These are phyloP conservation scores for Neocucurbitaria cava DNA, from an alignment of 2,329 filamentous ascomycete species.

Conservation along the genomic window DNA sequence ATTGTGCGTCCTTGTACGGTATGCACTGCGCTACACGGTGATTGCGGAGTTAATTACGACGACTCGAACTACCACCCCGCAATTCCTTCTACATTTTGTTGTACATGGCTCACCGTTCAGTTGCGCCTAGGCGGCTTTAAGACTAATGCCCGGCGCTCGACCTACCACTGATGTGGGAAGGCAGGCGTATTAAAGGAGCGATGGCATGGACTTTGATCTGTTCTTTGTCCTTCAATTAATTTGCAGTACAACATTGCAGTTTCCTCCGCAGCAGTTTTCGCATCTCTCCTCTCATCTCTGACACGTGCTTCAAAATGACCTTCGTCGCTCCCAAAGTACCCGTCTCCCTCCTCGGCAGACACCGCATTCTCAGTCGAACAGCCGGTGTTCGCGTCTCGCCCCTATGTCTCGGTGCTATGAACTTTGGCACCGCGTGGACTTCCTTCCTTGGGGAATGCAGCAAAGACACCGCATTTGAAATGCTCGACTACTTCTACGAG, in stretches of 20 bases:
- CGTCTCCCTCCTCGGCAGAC: slow-evolving; percentile 65
- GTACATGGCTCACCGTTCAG: not conserved
- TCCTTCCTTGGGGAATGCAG: slow-evolving; percentile 69
- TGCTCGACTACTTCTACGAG: slow-evolving; percentile 72
- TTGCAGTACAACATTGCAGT: not conserved
- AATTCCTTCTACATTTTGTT: not conserved
- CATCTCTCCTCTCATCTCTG: not conserved
- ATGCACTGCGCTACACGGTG: too few relatives aligned
- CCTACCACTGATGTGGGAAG: not conserved
- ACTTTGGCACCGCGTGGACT: slow-evolving; percentile 67
- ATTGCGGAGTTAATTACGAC: not conserved
- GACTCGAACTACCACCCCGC: not conserved
- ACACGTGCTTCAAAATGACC: slow-evolving; percentile 2
- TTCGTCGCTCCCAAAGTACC: slow-evolving; percentile 6
- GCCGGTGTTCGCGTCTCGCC: slow-evolving; percentile 64
- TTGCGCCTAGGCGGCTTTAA: not conserved
- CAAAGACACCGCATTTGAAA: slow-evolving; percentile 67
- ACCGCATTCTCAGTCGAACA: slow-evolving; percentile 70
- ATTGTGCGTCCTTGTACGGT: too few relatives aligned
- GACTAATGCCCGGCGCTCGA: not conserved
- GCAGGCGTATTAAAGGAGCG: not conserved
- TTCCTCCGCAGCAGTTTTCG: not conserved
- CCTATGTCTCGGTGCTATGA: slow-evolving; percentile 66
- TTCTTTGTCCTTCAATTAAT: not conserved
- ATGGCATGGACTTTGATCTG: not conserved